A percentile compares a stretch with the other conserved stretches of the same genome.
Evolutionary conservation across 148 eudicot species (phyloP).

Genomic region (Polygonum maritimum): DNA sequence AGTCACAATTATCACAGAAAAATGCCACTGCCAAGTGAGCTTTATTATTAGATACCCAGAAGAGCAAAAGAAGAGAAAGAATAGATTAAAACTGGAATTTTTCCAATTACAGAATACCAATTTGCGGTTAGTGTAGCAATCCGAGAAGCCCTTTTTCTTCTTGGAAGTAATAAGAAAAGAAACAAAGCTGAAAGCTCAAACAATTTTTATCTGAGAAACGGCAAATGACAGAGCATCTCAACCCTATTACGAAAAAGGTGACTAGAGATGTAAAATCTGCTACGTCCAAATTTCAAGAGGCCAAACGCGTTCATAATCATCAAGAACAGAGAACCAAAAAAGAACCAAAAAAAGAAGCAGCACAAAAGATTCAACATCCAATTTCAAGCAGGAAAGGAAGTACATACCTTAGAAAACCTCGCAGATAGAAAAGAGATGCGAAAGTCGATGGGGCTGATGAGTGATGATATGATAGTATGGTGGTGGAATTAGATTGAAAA

Average conservation of each 20-base stretch:
- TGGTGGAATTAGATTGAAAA: too few species aligned
- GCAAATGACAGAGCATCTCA: background rate
- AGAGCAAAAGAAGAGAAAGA: background rate
- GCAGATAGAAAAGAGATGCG: background rate
- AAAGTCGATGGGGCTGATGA: background rate
- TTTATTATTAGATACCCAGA: background rate
- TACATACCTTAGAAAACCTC: background rate
- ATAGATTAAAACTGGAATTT: background rate
- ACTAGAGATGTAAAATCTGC: background rate
- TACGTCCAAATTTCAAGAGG: background rate
- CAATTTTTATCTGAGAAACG: background rate
- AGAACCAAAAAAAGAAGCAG: background rate
- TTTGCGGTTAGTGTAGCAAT: background rate
- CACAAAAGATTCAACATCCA: background rate
- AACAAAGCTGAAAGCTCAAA: background rate
- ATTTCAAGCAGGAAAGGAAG: background rate
- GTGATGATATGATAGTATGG: too few species aligned
- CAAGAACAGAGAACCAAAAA: background rate
- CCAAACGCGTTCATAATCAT: background rate
- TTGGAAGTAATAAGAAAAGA: background rate
- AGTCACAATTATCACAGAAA: background rate
- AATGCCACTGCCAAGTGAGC: background rate
- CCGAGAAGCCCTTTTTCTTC: background rate
- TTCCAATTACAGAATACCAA: background rate
- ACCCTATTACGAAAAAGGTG: background rate